Percentiles rank a stretch among this genome's conserved stretches.
Evolutionary conservation across 169 alveolate species (phyloP).

Genomic region (Plasmodium vivax): DNA sequence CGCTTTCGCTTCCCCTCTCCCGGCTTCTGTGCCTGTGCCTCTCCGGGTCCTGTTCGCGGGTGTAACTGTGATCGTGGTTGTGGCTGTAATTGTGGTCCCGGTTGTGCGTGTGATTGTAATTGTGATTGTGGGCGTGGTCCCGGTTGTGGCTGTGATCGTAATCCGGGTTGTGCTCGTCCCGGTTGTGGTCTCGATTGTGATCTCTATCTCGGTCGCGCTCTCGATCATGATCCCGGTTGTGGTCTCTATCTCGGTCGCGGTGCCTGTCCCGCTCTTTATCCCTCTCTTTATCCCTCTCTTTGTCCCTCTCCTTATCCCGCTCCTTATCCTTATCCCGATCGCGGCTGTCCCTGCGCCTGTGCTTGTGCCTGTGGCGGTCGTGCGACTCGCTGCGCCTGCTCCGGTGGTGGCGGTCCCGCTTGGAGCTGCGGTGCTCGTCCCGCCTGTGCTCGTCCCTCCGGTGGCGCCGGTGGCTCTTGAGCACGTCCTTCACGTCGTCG

Average conservation of each 20-base stretch:
- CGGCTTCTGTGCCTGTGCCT: background rate
- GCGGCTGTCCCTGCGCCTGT: conserved; percentile 27
- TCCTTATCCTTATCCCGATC: background rate
- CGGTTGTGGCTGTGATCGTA: too few relatives aligned
- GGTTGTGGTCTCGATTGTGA: too few relatives aligned
- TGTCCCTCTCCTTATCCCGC: background rate
- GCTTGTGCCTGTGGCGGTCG: conserved; percentile 41
- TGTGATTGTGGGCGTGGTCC: too few relatives aligned
- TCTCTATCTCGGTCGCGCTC: background rate
- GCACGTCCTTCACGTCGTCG: background rate
- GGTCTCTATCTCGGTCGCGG: background rate
- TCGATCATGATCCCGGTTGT: background rate
- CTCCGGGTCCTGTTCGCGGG: background rate
- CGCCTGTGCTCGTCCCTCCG: background rate
- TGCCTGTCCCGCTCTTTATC: background rate
- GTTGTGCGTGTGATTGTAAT: too few relatives aligned
- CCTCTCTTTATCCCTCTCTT: background rate
- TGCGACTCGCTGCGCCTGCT: conserved; percentile 24
- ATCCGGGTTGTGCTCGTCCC: too few relatives aligned
- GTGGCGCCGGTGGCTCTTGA: background rate
- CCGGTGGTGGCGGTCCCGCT: conserved; percentile 37
- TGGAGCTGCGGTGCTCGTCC: conserved; percentile 16
- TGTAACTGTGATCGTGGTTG: too few relatives aligned
- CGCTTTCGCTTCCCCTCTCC: background rate
- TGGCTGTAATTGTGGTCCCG: too few relatives aligned